These are phyloP conservation scores for Naumovozyma dairenensis DNA, from an alignment of 805 yeast species.

Conservation along the genomic window DNA sequence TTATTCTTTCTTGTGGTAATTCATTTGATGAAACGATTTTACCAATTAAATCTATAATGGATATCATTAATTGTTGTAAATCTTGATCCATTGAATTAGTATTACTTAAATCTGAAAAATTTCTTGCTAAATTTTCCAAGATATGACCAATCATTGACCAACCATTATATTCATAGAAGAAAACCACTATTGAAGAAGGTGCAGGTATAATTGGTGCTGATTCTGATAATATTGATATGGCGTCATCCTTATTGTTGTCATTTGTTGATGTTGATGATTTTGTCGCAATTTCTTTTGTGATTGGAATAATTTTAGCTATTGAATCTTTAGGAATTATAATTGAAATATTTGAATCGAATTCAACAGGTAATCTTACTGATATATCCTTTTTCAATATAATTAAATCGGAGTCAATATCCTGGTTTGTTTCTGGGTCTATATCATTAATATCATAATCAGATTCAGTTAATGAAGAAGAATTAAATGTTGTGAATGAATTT, in stretches of 20 bases:
- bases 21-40: slow-evolving; percentile 34
- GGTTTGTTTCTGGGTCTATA: slow-evolving; percentile 11
- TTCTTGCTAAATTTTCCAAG: slow-evolving; percentile 45
- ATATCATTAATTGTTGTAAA: slow-evolving; percentile 34
- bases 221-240: too few relatives aligned
- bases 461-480: slow-evolving; percentile 31
- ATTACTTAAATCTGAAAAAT: slow-evolving; percentile 24
- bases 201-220: too few relatives aligned
- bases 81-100: slow-evolving; percentile 25
- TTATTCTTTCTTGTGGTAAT: slow-evolving; percentile 32
- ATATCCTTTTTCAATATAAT: slow-evolving; percentile 41
- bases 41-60: slow-evolving; percentile 43
- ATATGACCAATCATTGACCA: slow-evolving; percentile 81
- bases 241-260: slow-evolving; percentile 10
- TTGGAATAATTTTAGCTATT: slow-evolving; percentile 59
- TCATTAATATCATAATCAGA: slow-evolving; percentile 35
- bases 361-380: slow-evolving; percentile 49
- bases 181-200: slow-evolving; percentile 48
- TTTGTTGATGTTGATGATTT: slow-evolving; percentile 14
- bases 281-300: slow-evolving; percentile 2
- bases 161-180: slow-evolving; percentile 68
- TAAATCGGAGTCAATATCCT: slow-evolving; percentile 27
- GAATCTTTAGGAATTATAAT: slow-evolving; percentile 47
- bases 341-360: slow-evolving; percentile 35
- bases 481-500: slow-evolving; percentile 55